Evolutionary conservation across 1,139 yeast genomes (phyloP).

Genomic region (Sugiyamaella sp.): DNA sequence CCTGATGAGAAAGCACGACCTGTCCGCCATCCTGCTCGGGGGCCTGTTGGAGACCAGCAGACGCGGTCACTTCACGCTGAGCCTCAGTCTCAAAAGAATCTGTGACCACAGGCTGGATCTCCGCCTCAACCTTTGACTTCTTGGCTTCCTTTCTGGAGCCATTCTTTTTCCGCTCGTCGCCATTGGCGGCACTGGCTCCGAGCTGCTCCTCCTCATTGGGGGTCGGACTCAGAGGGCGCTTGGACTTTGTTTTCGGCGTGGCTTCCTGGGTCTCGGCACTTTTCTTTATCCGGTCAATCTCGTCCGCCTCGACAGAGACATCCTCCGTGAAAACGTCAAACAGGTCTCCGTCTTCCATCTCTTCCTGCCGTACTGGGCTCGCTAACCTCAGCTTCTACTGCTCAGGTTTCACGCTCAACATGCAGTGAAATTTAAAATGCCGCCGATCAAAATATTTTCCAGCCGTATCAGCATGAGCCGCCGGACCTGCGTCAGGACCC

Average conservation of each 20-base stretch:
- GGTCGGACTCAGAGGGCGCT: conserved; percentile 11
- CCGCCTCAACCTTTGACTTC: conserved; percentile 18
- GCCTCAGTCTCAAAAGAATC: conserved; percentile 93
- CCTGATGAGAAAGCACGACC: conserved; percentile 84
- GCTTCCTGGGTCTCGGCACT: not conserved
- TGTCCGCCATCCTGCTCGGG: conserved; percentile 43
- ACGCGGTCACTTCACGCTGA: conserved; percentile 77
- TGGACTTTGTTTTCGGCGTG: not conserved
- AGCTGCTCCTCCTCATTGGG: not conserved
- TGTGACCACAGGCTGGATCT: conserved; percentile 66
- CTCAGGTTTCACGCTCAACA: no score
- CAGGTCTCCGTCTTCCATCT: conserved; percentile 21
- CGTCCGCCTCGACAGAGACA: conserved; percentile 6
- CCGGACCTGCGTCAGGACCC: not conserved
- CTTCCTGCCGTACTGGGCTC: not conserved
- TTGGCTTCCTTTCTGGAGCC: conserved; percentile 2
- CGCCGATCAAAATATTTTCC: not conserved
- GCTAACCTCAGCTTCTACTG: no score
- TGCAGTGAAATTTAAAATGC: no score
- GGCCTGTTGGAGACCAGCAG: conserved; percentile 63
- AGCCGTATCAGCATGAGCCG: conserved; percentile 6
- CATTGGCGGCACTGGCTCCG: not conserved
- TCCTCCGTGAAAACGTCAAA: conserved; percentile 26
- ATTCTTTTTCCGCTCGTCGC: conserved; percentile 5
- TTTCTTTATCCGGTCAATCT: not conserved